Conservation (phyloP, 768 basidiomycete species). For the Tylopilus subfusipes region DNA sequence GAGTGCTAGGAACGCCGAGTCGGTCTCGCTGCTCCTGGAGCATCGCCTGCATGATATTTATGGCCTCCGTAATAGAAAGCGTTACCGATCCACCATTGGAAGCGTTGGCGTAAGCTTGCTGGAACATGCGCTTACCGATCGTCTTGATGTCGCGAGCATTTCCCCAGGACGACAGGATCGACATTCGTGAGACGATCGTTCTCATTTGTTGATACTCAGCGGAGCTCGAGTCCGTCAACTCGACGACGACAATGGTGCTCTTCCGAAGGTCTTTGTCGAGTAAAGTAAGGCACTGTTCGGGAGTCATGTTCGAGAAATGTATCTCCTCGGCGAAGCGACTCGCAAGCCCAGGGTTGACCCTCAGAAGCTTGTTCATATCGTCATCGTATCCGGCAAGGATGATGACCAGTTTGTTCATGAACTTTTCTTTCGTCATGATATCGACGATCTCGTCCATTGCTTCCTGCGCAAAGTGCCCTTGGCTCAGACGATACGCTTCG, state of each 20-base stretch:
- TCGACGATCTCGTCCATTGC: slow-evolving; percentile 71
- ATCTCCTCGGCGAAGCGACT: slow-evolving; percentile 68
- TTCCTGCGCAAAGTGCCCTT: slow-evolving; percentile 65
- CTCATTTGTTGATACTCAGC: slow-evolving; percentile 9
- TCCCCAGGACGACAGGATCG: slow-evolving; percentile 55
- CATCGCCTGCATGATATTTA: slow-evolving; percentile 13
- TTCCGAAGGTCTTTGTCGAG: slow-evolving; percentile 47
- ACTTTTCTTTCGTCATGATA: slow-evolving; percentile 55
- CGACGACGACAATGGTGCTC: slow-evolving; percentile 37
- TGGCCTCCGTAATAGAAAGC: slow-evolving; percentile 1
- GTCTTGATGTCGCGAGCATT: slow-evolving; percentile 65
- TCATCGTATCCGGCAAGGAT: slow-evolving; percentile 69
- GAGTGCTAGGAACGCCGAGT: slow-evolving; percentile 20
- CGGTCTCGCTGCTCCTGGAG: slow-evolving; percentile 21
- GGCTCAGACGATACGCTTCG: slow-evolving; percentile 62
- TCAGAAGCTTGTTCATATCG: slow-evolving; percentile 60
- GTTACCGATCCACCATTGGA: background rate
- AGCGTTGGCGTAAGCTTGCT: slow-evolving; percentile 13
- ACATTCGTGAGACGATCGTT: slow-evolving; percentile 36
- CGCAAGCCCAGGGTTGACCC: slow-evolving; percentile 58
- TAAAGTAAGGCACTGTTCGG: slow-evolving; percentile 47
- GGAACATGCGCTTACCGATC: slow-evolving; percentile 31
- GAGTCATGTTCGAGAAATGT: slow-evolving; percentile 48
- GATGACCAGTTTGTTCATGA: slow-evolving; percentile 57
- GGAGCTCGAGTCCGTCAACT: slow-evolving; percentile 19